Base-by-base conservation (phyloP, 257 asterid species). In the Coffea canephora region DNA sequence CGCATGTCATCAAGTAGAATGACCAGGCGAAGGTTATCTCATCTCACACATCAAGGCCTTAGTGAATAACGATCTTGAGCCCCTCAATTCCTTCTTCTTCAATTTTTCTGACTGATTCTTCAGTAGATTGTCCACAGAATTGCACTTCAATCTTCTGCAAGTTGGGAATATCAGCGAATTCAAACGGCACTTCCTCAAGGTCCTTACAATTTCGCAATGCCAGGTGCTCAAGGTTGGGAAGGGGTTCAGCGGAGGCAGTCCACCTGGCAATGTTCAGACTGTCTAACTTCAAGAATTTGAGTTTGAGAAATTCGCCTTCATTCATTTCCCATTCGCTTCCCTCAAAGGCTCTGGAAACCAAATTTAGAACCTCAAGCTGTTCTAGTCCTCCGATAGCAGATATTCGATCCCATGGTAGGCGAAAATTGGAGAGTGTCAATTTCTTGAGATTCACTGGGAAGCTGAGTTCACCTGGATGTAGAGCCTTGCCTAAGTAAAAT, bases 381-480 rank as follows among this genome's bases (percentile, higher is more conserved):
- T 34, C 8, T 34, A 66, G 39, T 27, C 45, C 39, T 25, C 34
- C 45, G 31, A 66, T 27, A 6, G 45, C 39, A 52, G 57, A 52
- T 12, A 52, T 52, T 12, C 15, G 57, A 52, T 52, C 57, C 57
- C 57, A 52, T 13, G 57, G 57, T 12, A 52, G 57, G 19, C 57
- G 57, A 52, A 52, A 52, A 52, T 73, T 73, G 52, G 77, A 49
- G 15, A 73, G n/a, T 49, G 77, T 25, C 77, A 73, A 46, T 25
- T 49, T 73, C 57, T 73, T 73, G 23, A 73, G 77, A 21, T 73
- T 73, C 43, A n/a, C 1, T n/a, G 77, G 77, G 45, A 73, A 45
- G 21, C 10, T 34, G 46, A 72, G n/a, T 23, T 72, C 76, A 50
- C 76, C 57, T 7, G 76, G 46, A 72, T 46, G 13, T 2, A 10